A percentile compares a stretch with the other conserved stretches of the same genome.
These are phyloP conservation scores for Mycosphaerella sp. DNA, from an alignment of 2,329 filamentous ascomycete species.

Conservation along the genomic window DNA sequence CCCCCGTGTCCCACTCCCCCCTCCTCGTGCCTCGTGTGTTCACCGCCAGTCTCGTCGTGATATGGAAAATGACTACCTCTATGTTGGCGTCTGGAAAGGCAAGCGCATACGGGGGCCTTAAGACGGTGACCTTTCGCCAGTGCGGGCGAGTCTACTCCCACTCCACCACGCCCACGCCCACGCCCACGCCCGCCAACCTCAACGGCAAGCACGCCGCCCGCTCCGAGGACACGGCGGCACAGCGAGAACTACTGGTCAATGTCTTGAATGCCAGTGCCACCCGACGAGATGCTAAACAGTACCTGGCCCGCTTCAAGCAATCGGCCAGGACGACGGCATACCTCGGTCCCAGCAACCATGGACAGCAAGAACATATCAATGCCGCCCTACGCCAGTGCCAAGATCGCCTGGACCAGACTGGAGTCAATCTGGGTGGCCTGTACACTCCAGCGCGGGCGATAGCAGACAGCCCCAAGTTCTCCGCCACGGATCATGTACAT, in stretches of 20 bases:
- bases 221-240: constrained; percentile 21
- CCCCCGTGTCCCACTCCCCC: background rate
- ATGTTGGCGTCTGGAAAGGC: constrained; percentile 34
- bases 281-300: constrained; percentile 85
- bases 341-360: constrained; percentile 22
- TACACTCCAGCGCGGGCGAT: constrained; percentile 54
- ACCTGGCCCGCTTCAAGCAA: constrained; percentile 75
- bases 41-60: constrained; percentile 10
- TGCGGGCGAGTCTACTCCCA: constrained; percentile 15
- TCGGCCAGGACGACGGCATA: constrained; percentile 36
- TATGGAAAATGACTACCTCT: constrained; percentile 35
- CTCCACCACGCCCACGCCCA: constrained; percentile 3
- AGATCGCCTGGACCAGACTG: constrained; percentile 36
- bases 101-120: constrained; percentile 28
- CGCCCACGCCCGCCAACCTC: constrained; percentile 4
- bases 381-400: constrained; percentile 22
- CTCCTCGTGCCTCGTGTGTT: background rate
- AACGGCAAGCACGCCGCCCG: constrained; percentile 23
- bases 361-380: constrained; percentile 20
- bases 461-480: constrained; percentile 55
- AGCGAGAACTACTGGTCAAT: constrained; percentile 69
- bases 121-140: constrained; percentile 12
- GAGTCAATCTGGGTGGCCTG: constrained; percentile 56
- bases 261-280: constrained; percentile 84
- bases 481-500: constrained; percentile 42